phyloP scores from a whole-genome alignment of 148 eudicot species.

The Silene conica region DNA sequence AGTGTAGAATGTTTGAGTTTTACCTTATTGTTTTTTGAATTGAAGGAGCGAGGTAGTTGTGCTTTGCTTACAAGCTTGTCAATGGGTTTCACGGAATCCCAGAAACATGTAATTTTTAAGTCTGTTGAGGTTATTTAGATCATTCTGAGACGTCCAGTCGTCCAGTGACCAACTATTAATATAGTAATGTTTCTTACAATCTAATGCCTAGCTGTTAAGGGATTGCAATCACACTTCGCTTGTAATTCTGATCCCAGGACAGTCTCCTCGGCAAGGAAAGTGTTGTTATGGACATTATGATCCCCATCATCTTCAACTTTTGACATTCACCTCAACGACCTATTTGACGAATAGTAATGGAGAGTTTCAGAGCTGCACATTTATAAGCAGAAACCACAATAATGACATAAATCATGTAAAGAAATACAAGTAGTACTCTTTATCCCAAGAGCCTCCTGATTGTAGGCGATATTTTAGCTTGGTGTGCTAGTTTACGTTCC shows the following conservation, averaged over 20 bases:
- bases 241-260: constrained; percentile 66
- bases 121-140: too few species aligned
- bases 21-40: too few species aligned
- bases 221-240: constrained; percentile 87
- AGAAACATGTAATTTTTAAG: too few species aligned
- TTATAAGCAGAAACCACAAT: constrained; percentile 1
- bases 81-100: too few species aligned
- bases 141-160: too few species aligned
- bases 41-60: too few species aligned
- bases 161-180: too few species aligned
- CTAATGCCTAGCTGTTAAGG: constrained; percentile 90
- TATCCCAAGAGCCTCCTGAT: not conserved
- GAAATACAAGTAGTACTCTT: not conserved
- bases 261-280: constrained; percentile 84
- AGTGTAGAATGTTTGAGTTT: too few species aligned
- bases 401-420: not conserved
- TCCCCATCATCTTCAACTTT: constrained; percentile 88
- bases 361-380: not conserved
- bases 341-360: constrained; percentile 7
- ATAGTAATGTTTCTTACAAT: constrained; percentile 45
- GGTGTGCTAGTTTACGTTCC: too few species aligned
- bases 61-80: too few species aligned
- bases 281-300: constrained; percentile 77
- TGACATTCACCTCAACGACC: constrained; percentile 94
- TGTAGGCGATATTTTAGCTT: too few species aligned